Conservation (phyloP, 768 basidiomycete species). For the Termitomyces sp. region DNA sequence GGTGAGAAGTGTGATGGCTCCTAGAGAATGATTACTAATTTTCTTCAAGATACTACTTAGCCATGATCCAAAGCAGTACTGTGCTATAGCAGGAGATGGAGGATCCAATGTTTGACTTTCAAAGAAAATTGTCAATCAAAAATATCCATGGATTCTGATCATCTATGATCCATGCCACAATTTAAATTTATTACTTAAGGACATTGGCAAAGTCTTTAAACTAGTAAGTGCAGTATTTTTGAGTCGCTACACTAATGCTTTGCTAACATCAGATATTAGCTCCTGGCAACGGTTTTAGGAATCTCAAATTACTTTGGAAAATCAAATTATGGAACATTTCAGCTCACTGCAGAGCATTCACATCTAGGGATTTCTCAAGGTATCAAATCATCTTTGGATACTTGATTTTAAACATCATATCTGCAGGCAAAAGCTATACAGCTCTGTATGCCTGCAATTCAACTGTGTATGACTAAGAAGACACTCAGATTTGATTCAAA, state of each 20-base stretch:
- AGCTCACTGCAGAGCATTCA: neutral
- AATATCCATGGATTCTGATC: neutral
- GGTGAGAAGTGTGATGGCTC: too few relatives aligned
- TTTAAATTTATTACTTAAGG: slow-evolving; percentile 22
- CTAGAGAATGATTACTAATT: too few relatives aligned
- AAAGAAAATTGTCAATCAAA: neutral
- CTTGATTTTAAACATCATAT: neutral
- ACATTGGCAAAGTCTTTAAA: slow-evolving; percentile 17
- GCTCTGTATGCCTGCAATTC: neutral
- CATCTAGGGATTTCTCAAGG: neutral
- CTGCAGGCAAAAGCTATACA: neutral
- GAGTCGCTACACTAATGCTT: too few relatives aligned
- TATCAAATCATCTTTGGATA: neutral
- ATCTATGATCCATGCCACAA: slow-evolving; percentile 4
- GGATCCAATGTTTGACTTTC: neutral
- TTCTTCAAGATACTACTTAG: too few relatives aligned
- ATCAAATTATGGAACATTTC: neutral
- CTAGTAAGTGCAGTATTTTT: neutral
- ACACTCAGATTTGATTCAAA: neutral
- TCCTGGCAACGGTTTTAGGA: neutral
- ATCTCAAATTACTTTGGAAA: neutral
- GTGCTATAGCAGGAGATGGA: neutral
- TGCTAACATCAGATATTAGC: neutral
- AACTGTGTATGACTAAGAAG: neutral
- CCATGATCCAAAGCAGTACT: neutral